phyloP scores from a whole-genome alignment of 305 asterid species.

The Fraxinus latifolia region DNA sequence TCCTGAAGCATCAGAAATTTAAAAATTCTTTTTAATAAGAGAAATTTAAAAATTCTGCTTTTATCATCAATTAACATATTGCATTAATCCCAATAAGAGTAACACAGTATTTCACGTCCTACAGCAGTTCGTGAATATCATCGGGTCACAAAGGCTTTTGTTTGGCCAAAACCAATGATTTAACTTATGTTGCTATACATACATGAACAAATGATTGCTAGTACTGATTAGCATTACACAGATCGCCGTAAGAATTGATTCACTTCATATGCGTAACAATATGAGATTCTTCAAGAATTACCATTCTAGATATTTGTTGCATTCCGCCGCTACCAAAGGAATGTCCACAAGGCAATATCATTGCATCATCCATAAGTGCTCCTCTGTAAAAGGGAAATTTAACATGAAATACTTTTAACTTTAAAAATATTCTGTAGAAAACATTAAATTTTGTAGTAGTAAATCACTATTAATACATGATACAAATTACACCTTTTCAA shows the following conservation, averaged over 20 bases:
- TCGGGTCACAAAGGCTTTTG: not conserved
- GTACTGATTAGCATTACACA: slow-evolving; percentile 1
- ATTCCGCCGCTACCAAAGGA: slow-evolving; percentile 81
- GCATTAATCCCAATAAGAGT: not conserved
- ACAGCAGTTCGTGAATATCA: not conserved
- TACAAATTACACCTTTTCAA: too few relatives aligned
- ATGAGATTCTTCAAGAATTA: slow-evolving; percentile 30
- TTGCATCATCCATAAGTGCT: slow-evolving; percentile 69
- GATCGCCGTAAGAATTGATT: slow-evolving; percentile 7
- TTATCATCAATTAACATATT: not conserved
- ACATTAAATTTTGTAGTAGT: not conserved
- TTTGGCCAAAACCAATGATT: not conserved
- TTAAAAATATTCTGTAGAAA: not conserved
- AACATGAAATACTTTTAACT: slow-evolving; percentile 1
- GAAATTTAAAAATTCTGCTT: too few relatives aligned
- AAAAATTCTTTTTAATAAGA: not conserved
- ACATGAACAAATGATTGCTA: not conserved
- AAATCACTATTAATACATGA: not conserved
- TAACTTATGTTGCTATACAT: not conserved
- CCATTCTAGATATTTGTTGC: slow-evolving; percentile 60
- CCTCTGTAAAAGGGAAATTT: slow-evolving; percentile 7
- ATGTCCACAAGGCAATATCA: slow-evolving; percentile 96
- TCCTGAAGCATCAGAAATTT: not conserved
- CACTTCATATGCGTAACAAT: not conserved
- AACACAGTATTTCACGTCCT: not conserved